Evolutionary conservation across 2,329 filamentous ascomycete species (phyloP), one percentile per base, ranked within the genome.

Genomic region (Aspergillus cejpii): DNA sequence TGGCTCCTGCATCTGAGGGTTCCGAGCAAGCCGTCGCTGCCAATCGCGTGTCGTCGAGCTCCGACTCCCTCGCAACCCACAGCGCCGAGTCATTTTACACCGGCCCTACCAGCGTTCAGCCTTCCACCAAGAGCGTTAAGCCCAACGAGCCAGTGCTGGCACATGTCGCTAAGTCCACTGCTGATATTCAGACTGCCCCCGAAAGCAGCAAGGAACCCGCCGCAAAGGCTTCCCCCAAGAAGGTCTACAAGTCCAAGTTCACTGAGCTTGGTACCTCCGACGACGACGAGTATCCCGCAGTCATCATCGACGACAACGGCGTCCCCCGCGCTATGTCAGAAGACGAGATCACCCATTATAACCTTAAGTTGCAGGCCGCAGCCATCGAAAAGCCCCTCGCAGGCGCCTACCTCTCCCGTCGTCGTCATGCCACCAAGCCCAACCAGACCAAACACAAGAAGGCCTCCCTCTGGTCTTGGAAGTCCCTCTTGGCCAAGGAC

Each of bases 351-450:
- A 39, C 37, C 5, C 46, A 55, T 38, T 54, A 57, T 1, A 43
- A 51, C 5, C 17, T 49, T 4, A 44, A 52, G 21, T 41, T 61
- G 4, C 55, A 56, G 24, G 48, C 54, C 8, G 59, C 58, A 2
- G 59, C 61, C 7, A 45, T 52, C 28, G 53, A 57, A 14, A 59
- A 55, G 39, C 60, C 61, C 4, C 52, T 54, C 24, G 34, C 44
- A 15, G 19, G 34, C 27, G 31, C 3, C 26, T 15, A n/a, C 12
- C 3, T 19, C 8, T 24, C n/a, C 4, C 15, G 5, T 12, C n/a
- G n/a, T n/a, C n/a, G n/a, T n/a, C n/a, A n/a, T n/a, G n/a, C n/a
- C n/a, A n/a, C n/a, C n/a, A n/a, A n/a, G 27, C 8, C 7, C 6
- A 10, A 11, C 10, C 11, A 23, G 17, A 8, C 24, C 7, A 24